Evolutionary conservation across 2,329 filamentous ascomycete genomes (phyloP), one percentile per base, ranked within the genome.

Genomic region (Exophiala spinifera): DNA sequence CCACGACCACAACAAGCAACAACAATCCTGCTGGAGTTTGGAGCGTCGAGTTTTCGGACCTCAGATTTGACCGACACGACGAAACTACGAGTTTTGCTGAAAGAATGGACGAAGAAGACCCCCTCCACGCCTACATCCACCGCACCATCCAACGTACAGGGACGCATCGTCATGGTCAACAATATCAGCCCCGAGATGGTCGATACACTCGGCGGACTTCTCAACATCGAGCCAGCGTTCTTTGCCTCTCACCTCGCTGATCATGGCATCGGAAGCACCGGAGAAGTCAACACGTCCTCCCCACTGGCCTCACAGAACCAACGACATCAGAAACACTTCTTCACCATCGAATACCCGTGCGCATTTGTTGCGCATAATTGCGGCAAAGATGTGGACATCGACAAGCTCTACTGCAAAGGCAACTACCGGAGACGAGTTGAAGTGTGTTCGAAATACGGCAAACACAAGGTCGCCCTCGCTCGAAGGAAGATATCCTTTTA

Each of bases 401-500:
- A 57, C n/a, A 57, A 59, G 48, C 57, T 61, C 39, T 57, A 58
- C 49, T 57, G 60, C 47, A 61, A 60, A 25, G 53, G 60, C 20
- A 61, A 61, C 52, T 61, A 61, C 45, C 57, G 51, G 31, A 53
- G 60, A 44, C 46, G 57, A 37, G 57, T 61, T 6, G 60, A 61
- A 46, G 51, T 61, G 33, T 57, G 58, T 31, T 56, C 49, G 33
- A 57, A 50, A 37, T 49, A 61, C 33, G 56, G 56, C 1, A 56
- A 48, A 39, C 54, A 60, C 40, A 61, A 60, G 42, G 57, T 61
- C 20, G 60, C 60, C 14, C 42, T 61, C 3, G 60, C 57, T 11
- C 56, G 60, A 40, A 48, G 60, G 25, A 61, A 61, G 45, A 61
- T 61, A n/a, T 61, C 60, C 3, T 60, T 61, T 15, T 60, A 57